Percentiles rank a stretch among this genome's conserved stretches.
Conservation (phyloP, 345 rosid species). For the Erysimum cheiranthoides region DNA sequence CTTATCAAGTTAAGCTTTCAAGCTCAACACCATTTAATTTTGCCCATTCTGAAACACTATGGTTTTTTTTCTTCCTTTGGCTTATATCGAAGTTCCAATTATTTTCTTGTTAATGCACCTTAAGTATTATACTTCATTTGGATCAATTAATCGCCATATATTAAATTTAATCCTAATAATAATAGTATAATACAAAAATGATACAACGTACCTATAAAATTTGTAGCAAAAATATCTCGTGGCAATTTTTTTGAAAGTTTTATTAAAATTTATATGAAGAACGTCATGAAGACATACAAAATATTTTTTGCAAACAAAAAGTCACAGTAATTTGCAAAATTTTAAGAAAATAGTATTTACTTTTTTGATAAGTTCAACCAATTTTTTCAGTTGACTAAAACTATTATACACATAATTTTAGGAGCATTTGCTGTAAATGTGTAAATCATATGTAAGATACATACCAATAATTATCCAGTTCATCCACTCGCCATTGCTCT, state of each 20-base stretch:
- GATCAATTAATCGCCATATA: neutral
- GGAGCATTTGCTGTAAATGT: neutral
- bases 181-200: neutral
- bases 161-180: neutral
- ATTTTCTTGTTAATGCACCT: neutral
- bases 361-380: neutral
- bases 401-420: neutral
- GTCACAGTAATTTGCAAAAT: neutral
- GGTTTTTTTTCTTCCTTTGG: neutral
- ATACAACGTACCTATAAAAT: neutral
- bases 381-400: neutral
- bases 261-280: too few species aligned
- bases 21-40: constrained; percentile 31
- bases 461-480: too few species aligned
- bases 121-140: neutral
- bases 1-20: constrained; percentile 38
- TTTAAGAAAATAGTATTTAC: neutral
- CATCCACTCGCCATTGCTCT: neutral
- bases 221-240: neutral
- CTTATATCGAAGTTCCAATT: neutral
- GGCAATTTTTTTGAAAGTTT: too few species aligned
- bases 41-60: constrained; percentile 12
- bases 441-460: too few species aligned
- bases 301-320: neutral
- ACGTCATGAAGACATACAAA: neutral